These are phyloP conservation scores for Scytalidium lignicola DNA, from an alignment of 2,329 filamentous ascomycete genomes.

Conservation along the genomic window DNA sequence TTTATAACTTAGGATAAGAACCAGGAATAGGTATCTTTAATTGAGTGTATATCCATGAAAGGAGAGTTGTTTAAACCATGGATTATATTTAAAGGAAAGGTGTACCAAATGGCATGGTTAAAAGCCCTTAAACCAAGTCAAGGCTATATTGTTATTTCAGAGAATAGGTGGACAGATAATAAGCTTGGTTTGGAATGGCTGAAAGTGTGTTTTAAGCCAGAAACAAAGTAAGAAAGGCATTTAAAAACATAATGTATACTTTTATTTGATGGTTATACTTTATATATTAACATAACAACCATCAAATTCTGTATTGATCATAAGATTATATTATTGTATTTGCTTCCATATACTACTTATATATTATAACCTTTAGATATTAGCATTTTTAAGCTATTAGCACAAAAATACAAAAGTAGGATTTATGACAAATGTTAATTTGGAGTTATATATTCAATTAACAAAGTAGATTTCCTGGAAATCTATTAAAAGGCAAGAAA, in stretches of 20 bases:
- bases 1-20: not conserved
- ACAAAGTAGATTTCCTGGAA: not conserved
- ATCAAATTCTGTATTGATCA: not conserved
- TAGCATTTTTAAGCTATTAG: not conserved
- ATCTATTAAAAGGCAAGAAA: not conserved
- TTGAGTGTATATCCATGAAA: not conserved
- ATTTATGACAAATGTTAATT: not conserved
- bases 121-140: not conserved
- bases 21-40: not conserved
- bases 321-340: not conserved
- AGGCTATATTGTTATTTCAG: not conserved
- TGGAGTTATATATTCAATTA: not conserved
- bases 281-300: not conserved
- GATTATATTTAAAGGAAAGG: not conserved
- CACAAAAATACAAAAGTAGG: not conserved
- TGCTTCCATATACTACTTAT: not conserved
- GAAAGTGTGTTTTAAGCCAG: not conserved
- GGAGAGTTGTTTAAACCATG: not conserved
- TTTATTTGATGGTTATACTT: not conserved
- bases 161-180: slow-evolving; percentile 6
- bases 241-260: not conserved
- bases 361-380: not conserved
- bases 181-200: slow-evolving; percentile 2
- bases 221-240: not conserved
- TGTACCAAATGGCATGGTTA: not conserved